Percentiles rank a stretch among this genome's conserved stretches.
phyloP scores from a whole-genome alignment of 2,329 filamentous ascomycete species.

The Cladosporium austrohemisphaericum region DNA sequence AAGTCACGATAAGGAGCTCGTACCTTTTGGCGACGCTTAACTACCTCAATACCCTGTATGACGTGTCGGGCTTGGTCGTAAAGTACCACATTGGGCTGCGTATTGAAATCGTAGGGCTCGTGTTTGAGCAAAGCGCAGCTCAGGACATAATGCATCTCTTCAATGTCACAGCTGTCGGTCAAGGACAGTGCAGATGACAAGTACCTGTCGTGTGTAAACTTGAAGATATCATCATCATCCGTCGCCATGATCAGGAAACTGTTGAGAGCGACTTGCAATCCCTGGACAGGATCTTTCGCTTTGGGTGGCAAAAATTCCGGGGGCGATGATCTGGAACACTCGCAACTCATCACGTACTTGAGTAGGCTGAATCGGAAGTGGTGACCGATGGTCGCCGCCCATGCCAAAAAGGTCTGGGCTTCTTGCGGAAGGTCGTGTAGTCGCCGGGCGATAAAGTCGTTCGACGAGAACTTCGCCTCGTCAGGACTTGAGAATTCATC shows the following conservation, averaged over 20 bases:
- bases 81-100: constrained; percentile 45
- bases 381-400: constrained; percentile 78
- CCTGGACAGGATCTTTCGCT: constrained; percentile 67
- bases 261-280: constrained; percentile 76
- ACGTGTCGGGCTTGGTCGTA: constrained; percentile 79
- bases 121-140: constrained; percentile 76
- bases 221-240: constrained; percentile 80
- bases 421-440: constrained; percentile 71
- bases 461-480: constrained; percentile 75
- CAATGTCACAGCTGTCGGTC: constrained; percentile 61
- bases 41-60: constrained; percentile 70
- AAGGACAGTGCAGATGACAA: constrained; percentile 71
- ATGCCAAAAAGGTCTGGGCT: constrained; percentile 75
- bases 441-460: constrained; percentile 74
- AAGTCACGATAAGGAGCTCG: constrained; percentile 61
- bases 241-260: constrained; percentile 77
- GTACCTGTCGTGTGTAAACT: constrained; percentile 84
- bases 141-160: constrained; percentile 88
- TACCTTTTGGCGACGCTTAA: constrained; percentile 60
- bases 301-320: constrained; percentile 51
- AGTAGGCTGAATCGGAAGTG: constrained; percentile 81
- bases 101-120: constrained; percentile 56
- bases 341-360: constrained; percentile 69
- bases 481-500: constrained; percentile 76
- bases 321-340: constrained; percentile 57